These are phyloP conservation scores for Salix koriyanagi DNA, from an alignment of 345 rosid species.

Conservation along the genomic window DNA sequence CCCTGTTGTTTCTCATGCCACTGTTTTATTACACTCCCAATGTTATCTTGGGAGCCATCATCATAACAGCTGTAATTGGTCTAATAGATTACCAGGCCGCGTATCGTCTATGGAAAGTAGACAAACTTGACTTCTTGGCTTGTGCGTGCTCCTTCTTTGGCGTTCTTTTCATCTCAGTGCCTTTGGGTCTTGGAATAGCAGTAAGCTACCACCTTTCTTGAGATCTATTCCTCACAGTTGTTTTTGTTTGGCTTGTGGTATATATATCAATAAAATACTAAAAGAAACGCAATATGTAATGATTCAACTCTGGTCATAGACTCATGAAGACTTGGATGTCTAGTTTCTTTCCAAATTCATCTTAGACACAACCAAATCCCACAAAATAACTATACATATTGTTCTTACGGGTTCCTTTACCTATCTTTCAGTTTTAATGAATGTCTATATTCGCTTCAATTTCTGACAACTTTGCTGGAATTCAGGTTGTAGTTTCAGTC, in stretches of 20 bases:
- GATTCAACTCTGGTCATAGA: too few species aligned
- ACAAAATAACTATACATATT: too few species aligned
- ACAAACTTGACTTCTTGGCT: constrained; percentile 90
- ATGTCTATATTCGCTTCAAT: not conserved
- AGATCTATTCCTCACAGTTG: too few species aligned
- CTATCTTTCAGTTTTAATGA: not conserved
- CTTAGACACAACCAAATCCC: too few species aligned
- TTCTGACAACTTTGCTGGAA: constrained; percentile 4
- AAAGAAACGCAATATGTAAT: too few species aligned
- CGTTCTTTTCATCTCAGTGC: constrained; percentile 89
- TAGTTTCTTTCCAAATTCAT: too few species aligned
- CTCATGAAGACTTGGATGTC: too few species aligned
- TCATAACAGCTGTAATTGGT: constrained; percentile 87
- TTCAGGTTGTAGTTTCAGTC: constrained; percentile 86
- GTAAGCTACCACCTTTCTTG: constrained; percentile 37
- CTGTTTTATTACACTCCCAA: constrained; percentile 89
- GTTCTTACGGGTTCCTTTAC: too few species aligned
- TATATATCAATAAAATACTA: too few species aligned
- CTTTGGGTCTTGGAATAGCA: constrained; percentile 80
- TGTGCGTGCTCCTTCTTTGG: constrained; percentile 86
- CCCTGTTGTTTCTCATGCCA: constrained; percentile 90
- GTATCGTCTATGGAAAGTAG: constrained; percentile 70
- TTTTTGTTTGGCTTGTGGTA: too few species aligned
- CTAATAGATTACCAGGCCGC: constrained; percentile 78
- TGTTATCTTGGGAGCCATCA: constrained; percentile 80